Conservation (phyloP, 352 stramenopile genomes). For the Globisporangium carolinianum region DNA sequence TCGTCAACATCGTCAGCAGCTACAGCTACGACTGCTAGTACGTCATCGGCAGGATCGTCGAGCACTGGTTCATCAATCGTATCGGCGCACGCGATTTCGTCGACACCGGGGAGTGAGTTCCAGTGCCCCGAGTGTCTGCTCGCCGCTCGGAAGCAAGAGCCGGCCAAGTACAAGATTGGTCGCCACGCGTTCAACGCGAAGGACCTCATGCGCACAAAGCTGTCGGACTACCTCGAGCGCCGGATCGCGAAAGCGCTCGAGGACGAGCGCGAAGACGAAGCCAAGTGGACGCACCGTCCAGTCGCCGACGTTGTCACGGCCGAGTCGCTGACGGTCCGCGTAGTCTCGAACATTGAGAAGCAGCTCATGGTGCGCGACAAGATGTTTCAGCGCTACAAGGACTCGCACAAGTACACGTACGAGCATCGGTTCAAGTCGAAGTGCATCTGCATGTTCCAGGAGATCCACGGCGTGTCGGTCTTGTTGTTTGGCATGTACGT, state of each 20-base stretch:
- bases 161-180: slow-evolving; percentile 76
- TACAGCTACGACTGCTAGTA: slow-evolving; percentile 13
- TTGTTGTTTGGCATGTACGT: slow-evolving; percentile 99
- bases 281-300: slow-evolving; percentile 71
- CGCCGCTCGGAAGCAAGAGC: slow-evolving; percentile 75
- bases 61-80: not conserved
- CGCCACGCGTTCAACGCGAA: slow-evolving; percentile 91
- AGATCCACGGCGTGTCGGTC: slow-evolving; percentile 98
- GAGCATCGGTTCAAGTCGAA: slow-evolving; percentile 95
- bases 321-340: slow-evolving; percentile 89
- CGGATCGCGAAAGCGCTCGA: slow-evolving; percentile 88
- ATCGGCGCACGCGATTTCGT: slow-evolving; percentile 62
- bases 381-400: slow-evolving; percentile 94
- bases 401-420: slow-evolving; percentile 84
- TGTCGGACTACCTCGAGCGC: slow-evolving; percentile 93
- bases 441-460: slow-evolving; percentile 99
- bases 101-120: slow-evolving; percentile 75
- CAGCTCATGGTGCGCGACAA: slow-evolving; percentile 93
- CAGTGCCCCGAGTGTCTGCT: slow-evolving; percentile 94
- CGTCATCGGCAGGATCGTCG: slow-evolving; percentile 15
- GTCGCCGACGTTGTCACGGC: slow-evolving; percentile 89
- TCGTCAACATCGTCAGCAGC: slow-evolving; percentile 7
- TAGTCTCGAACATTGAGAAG: slow-evolving; percentile 96
- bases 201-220: slow-evolving; percentile 91
- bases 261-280: slow-evolving; percentile 82